Conservation (phyloP, 768 basidiomycete species). For the Calocybe indica region DNA sequence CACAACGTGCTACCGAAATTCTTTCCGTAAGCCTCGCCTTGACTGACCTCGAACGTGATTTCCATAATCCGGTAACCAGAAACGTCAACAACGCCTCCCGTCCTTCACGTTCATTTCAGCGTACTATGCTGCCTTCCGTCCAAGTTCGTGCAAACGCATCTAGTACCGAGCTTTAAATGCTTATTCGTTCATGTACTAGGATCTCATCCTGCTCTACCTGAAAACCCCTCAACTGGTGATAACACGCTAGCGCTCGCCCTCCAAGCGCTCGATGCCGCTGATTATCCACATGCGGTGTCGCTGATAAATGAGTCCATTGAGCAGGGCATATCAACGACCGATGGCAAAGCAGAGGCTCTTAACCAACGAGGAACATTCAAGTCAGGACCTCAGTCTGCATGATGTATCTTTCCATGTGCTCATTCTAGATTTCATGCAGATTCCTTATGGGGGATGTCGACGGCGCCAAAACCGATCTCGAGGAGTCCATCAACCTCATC, state of each 20-base stretch:
- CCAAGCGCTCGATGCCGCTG: slow-evolving; percentile 76
- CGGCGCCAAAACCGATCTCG: slow-evolving; percentile 80
- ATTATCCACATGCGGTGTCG: slow-evolving; percentile 77
- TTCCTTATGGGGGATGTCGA: slow-evolving; percentile 84
- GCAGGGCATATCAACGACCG: slow-evolving; percentile 76
- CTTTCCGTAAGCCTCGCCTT: slow-evolving; percentile 42
- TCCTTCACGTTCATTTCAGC: slow-evolving; percentile 90
- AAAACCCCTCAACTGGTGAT: slow-evolving; percentile 74
- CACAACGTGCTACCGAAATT: slow-evolving; percentile 67
- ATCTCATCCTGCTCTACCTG: slow-evolving; percentile 65
- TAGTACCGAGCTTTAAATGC: neutral
- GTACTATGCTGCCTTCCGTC: slow-evolving; percentile 95
- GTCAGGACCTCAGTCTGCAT: slow-evolving; percentile 34
- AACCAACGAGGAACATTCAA: slow-evolving; percentile 97
- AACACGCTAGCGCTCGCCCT: slow-evolving; percentile 74
- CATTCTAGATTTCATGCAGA: slow-evolving; percentile 26
- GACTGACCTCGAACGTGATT: neutral
- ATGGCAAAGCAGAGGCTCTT: slow-evolving; percentile 78
- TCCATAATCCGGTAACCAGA: slow-evolving; percentile 24
- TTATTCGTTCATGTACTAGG: slow-evolving; percentile 29
- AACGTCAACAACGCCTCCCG: slow-evolving; percentile 78
- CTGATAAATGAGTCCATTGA: slow-evolving; percentile 81
- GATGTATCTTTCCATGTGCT: neutral
- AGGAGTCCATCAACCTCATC: slow-evolving; percentile 63
- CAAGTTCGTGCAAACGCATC: slow-evolving; percentile 45